Percentiles rank a stretch among this genome's conserved stretches.
phyloP scores from a whole-genome alignment of 2,329 filamentous ascomycete genomes.

The Ophiostoma tasmaniense region DNA sequence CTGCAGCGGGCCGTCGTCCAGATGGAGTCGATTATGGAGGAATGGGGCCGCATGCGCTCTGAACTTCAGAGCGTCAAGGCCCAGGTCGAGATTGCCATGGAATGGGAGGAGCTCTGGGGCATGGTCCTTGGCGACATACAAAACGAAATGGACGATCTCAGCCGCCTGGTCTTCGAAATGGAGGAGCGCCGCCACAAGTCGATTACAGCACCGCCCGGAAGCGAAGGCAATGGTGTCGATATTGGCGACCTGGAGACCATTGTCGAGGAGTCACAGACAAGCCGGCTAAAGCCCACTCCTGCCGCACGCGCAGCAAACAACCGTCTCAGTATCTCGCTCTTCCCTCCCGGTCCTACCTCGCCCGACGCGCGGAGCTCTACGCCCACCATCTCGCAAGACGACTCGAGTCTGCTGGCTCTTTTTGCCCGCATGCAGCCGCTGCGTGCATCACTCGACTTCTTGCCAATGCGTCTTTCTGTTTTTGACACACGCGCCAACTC shows the following conservation, averaged over 20 bases:
- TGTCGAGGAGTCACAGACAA: slow-evolving; percentile 63
- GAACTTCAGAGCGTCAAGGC: slow-evolving; percentile 72
- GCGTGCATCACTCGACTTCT: slow-evolving; percentile 83
- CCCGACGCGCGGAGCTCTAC: slow-evolving; percentile 33
- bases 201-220: slow-evolving; percentile 54
- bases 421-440: slow-evolving; percentile 95
- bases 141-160: slow-evolving; percentile 57
- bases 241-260: slow-evolving; percentile 89
- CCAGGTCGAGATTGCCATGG: slow-evolving; percentile 95
- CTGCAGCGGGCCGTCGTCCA: slow-evolving; percentile 69
- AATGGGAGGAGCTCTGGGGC: slow-evolving; percentile 97
- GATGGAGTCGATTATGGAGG: slow-evolving; percentile 78
- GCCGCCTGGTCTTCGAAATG: slow-evolving; percentile 86
- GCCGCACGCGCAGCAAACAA: slow-evolving; percentile 48
- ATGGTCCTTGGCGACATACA: slow-evolving; percentile 89
- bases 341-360: slow-evolving; percentile 56
- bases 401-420: slow-evolving; percentile 77
- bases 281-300: neutral
- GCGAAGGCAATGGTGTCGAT: slow-evolving; percentile 52
- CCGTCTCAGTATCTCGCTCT: slow-evolving; percentile 59
- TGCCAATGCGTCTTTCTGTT: slow-evolving; percentile 86
- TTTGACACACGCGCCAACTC: slow-evolving; percentile 71
- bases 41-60: slow-evolving; percentile 75
- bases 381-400: slow-evolving; percentile 59
- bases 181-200: slow-evolving; percentile 87